Evolutionary conservation across 1,284 basidiomycete species (phyloP).

Genomic region (Sporisorium scitamineum): DNA sequence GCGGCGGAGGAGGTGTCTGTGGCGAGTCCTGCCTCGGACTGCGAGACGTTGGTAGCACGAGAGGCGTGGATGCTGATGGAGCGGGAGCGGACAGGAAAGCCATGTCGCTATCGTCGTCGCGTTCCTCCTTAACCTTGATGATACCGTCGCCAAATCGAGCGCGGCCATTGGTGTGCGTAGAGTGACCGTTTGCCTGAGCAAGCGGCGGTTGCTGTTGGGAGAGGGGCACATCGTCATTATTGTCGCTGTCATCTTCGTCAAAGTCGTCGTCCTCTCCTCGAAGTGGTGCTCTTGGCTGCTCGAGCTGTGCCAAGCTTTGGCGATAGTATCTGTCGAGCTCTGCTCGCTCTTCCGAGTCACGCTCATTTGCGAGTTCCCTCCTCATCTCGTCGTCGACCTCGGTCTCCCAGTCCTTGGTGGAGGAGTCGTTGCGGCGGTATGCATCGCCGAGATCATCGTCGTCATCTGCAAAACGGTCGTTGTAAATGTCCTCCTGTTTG

Average conservation of each 20-base stretch:
- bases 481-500: slow-evolving; percentile 67
- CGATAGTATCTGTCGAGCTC: slow-evolving; percentile 57
- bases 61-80: slow-evolving; percentile 12
- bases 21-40: slow-evolving; percentile 28
- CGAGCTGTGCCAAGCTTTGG: slow-evolving; percentile 50
- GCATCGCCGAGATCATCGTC: slow-evolving; percentile 51
- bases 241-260: slow-evolving; percentile 56
- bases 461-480: slow-evolving; percentile 65
- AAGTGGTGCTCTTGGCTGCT: slow-evolving; percentile 34
- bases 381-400: slow-evolving; percentile 58
- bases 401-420: slow-evolving; percentile 54
- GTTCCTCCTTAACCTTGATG: slow-evolving; percentile 48
- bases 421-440: slow-evolving; percentile 29
- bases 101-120: slow-evolving; percentile 45
- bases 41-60: slow-evolving; percentile 25
- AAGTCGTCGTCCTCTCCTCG: slow-evolving; percentile 63
- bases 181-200: slow-evolving; percentile 12
- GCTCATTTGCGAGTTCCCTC: slow-evolving; percentile 44
- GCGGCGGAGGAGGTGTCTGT: slow-evolving; percentile 25
- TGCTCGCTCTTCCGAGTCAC: slow-evolving; percentile 47
- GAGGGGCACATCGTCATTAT: slow-evolving; percentile 40
- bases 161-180: slow-evolving; percentile 21
- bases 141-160: slow-evolving; percentile 24
- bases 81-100: slow-evolving; percentile 35
- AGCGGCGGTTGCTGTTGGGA: slow-evolving; percentile 12